Evolutionary conservation across 2,329 filamentous ascomycete species (phyloP), one percentile per base, ranked within the genome.

Genomic region (Cladosporium sp.): DNA sequence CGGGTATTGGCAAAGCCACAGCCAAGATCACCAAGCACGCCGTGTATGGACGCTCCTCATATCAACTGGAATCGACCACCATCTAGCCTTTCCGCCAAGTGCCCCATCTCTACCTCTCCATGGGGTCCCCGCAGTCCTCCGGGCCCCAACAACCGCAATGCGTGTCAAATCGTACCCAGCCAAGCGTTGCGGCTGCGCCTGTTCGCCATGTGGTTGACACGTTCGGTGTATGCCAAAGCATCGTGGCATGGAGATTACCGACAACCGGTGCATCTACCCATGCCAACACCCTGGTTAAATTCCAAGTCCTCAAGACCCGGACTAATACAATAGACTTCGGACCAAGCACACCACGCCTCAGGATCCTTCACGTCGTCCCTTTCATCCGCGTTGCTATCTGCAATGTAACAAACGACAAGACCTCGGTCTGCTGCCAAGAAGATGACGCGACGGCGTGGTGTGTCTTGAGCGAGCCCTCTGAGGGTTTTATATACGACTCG

Each of bases 361-460:
- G 26, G 26, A 52, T 52, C 23, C 11, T 52, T 52, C 37, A 35
- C 1, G 8, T 52, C 49, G 49, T 52, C 49, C 49, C 23, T 52
- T 26, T 26, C 49, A 28, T 52, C 28, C 28, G 23, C 28, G 49
- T 23, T 26, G 49, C 49, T 29, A 52, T 52, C 23, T 52, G 14
- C 26, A 29, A 29, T 28, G 49, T 29, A 10, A 18, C 40, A 18
- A 52, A 18, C 10, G 49, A 52, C 49, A 52, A 52, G 49, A 52
- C 49, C 49, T 52, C 49, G 49, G 23, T 52, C 49, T 52, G 49
- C 49, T 52, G 49, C 49, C 49, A 52, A 52, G 49, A 52, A 52
- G 23, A 29, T 52, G 49, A 52, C 49, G 49, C 49, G 49, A 52
- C 49, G 49, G 16, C 28, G 49, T n/a, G 26, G 26, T 52, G 49